A percentile compares a stretch with the other conserved stretches of the same genome.
These are phyloP conservation scores for Phoma herbarum DNA, from an alignment of 2,329 filamentous ascomycete genomes.

Conservation along the genomic window DNA sequence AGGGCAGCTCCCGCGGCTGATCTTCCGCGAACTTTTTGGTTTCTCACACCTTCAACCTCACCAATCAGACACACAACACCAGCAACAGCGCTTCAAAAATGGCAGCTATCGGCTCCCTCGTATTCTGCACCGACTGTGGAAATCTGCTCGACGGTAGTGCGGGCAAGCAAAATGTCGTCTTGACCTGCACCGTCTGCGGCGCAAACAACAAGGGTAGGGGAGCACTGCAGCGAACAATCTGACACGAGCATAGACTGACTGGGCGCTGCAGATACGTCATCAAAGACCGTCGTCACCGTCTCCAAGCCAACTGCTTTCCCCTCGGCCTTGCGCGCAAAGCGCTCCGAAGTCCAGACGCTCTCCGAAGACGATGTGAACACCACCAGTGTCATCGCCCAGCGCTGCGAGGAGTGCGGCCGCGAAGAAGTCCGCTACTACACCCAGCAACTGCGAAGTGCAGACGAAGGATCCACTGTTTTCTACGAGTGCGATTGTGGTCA, in stretches of 20 bases:
- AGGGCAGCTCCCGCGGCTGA: conserved; percentile 24
- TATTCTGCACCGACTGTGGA: conserved; percentile 93
- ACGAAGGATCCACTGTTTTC: conserved; percentile 94
- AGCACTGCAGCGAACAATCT: not conserved
- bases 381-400: conserved; percentile 72
- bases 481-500: conserved; percentile 87
- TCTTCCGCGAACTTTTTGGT: conserved; percentile 34
- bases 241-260: conserved; percentile 10
- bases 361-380: conserved; percentile 79
- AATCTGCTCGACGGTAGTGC: conserved; percentile 85
- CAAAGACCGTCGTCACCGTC: conserved; percentile 78
- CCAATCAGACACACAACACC: conserved; percentile 9
- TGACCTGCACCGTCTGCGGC: conserved; percentile 87
- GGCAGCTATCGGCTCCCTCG: conserved; percentile 87
- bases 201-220: conserved; percentile 79
- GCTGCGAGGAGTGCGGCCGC: conserved; percentile 81
- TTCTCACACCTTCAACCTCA: conserved; percentile 19
- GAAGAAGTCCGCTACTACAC: conserved; percentile 86
- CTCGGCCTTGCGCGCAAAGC: conserved; percentile 84
- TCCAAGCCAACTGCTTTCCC: conserved; percentile 94
- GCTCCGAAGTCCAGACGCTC: conserved; percentile 84
- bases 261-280: conserved; percentile 48
- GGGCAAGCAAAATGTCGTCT: conserved; percentile 75
- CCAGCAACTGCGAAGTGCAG: conserved; percentile 87
- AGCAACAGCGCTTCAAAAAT: conserved; percentile 59